phyloP scores from a whole-genome alignment of 495 filamentous ascomycete genomes.

The Aspergillus sclerotioniger region DNA sequence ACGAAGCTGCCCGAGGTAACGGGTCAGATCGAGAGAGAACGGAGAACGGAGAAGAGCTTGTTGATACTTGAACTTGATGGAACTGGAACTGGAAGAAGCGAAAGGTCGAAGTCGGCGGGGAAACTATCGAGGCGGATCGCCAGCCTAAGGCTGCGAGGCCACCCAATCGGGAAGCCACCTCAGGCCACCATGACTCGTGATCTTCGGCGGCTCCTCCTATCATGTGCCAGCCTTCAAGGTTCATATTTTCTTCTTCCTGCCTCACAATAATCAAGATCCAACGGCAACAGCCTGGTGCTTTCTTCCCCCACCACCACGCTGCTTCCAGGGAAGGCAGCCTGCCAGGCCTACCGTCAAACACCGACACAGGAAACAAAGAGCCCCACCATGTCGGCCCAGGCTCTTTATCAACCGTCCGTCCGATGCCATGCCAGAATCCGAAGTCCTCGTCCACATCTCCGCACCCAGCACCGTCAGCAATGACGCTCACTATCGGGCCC shows the following conservation, averaged over 20 bases:
- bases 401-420: neutral
- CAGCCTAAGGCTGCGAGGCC: slow-evolving; percentile 9
- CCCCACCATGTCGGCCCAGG: slow-evolving; percentile 3
- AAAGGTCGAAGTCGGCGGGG: neutral
- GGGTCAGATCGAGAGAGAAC: neutral
- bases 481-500: slow-evolving; percentile 61
- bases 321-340: neutral
- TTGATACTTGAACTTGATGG: neutral
- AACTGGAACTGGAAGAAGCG: no score
- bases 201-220: neutral
- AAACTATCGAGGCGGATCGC: slow-evolving; percentile 15
- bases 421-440: slow-evolving; percentile 27
- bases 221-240: no score
- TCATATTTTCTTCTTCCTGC: neutral
- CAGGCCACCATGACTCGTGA: slow-evolving; percentile 1
- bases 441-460: slow-evolving; percentile 69
- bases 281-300: no score
- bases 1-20: no score
- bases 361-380: neutral
- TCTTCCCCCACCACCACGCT: no score
- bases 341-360: no score
- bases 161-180: slow-evolving; percentile 9
- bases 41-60: slow-evolving; percentile 2
- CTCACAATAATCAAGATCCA: neutral
- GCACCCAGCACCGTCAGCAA: slow-evolving; percentile 60